Percentiles rank a stretch among this genome's conserved stretches.
Conservation (phyloP, 371 early-diverging fungal species). For the Mucor sp. region DNA sequence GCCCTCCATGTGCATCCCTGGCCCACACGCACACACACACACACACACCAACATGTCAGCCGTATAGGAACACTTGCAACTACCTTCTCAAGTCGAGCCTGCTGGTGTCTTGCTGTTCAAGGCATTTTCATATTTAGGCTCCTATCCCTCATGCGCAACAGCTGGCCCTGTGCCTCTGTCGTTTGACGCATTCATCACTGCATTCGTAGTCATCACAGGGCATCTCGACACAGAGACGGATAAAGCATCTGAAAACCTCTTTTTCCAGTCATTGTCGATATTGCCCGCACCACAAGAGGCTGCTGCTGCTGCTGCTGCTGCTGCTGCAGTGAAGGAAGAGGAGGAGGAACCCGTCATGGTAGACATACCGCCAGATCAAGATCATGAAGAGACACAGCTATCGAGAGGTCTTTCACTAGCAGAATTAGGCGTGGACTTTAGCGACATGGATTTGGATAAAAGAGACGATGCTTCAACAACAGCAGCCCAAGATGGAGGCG, state of each 20-base stretch:
- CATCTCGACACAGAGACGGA: constrained; percentile 26
- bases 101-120: constrained; percentile 48
- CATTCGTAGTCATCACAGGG: constrained; percentile 41
- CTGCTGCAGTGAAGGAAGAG: too few relatives aligned
- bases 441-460: constrained; percentile 32
- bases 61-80: constrained; percentile 38
- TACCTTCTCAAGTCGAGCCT: constrained; percentile 40
- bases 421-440: constrained; percentile 44
- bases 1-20: too few relatives aligned
- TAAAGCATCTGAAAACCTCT: constrained; percentile 30
- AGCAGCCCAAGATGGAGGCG: constrained; percentile 3
- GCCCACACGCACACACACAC: too few relatives aligned
- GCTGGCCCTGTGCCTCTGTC: constrained; percentile 21
- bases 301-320: neutral
- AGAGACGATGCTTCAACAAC: neutral
- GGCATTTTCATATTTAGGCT: constrained; percentile 48
- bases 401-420: constrained; percentile 34
- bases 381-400: neutral
- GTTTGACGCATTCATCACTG: constrained; percentile 42
- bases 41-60: too few relatives aligned
- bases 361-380: constrained; percentile 5
- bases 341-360: neutral
- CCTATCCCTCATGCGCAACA: constrained; percentile 31
- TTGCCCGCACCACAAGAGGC: constrained; percentile 20
- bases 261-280: constrained; percentile 49